A percentile compares a stretch with the other conserved stretches of the same genome.
Evolutionary conservation across 2,329 filamentous ascomycete genomes (phyloP).

Genomic region (Diaporthe nobilis): DNA sequence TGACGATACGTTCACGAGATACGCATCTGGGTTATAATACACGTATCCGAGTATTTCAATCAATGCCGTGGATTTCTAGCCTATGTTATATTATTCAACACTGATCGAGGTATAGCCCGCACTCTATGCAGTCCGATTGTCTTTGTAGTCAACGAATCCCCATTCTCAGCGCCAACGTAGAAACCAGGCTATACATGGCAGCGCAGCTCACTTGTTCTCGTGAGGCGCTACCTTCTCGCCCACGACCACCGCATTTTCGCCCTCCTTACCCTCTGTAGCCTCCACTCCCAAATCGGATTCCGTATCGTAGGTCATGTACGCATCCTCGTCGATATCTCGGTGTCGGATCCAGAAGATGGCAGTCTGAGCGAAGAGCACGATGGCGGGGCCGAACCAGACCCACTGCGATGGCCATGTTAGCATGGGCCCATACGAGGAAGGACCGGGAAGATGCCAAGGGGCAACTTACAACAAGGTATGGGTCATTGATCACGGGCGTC

Average conservation of each 20-base stretch:
- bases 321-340: slow-evolving; percentile 61
- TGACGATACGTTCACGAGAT: too few species aligned
- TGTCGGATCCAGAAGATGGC: slow-evolving; percentile 64
- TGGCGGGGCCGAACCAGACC: slow-evolving; percentile 62
- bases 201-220: neutral
- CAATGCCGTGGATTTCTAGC: too few species aligned
- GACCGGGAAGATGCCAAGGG: neutral
- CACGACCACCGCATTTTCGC: neutral
- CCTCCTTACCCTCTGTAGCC: fast-evolving
- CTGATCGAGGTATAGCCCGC: too few species aligned
- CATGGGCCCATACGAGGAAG: neutral
- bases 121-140: too few species aligned
- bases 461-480: slow-evolving; percentile 52
- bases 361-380: slow-evolving; percentile 62
- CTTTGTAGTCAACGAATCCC: too few species aligned
- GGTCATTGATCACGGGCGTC: slow-evolving; percentile 58
- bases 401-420: slow-evolving; percentile 43
- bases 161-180: too few species aligned
- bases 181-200: too few species aligned
- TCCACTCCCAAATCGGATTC: slow-evolving; percentile 39
- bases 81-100: too few species aligned
- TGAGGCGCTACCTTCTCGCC: neutral
- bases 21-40: too few species aligned
- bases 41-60: too few species aligned
- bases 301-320: slow-evolving; percentile 54